Evolutionary conservation across 139 green algal genomes (phyloP).

Genomic region (Trebouxia sp.): DNA sequence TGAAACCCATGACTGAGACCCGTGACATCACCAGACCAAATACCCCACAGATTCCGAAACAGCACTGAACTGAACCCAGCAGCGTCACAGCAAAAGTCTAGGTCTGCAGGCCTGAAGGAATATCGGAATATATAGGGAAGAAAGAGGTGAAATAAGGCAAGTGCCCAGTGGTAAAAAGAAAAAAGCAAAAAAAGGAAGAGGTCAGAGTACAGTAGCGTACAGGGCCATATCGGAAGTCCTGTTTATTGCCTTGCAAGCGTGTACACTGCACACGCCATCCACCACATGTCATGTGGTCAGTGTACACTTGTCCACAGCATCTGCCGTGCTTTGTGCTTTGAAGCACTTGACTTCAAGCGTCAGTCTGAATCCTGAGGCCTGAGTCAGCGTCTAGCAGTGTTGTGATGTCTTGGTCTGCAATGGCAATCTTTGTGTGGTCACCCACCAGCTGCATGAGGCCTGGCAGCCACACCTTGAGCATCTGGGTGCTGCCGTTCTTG

Average conservation of each 20-base stretch:
- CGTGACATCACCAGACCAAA: too few relatives aligned
- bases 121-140: too few relatives aligned
- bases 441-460: slow-evolving; percentile 19
- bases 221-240: not conserved
- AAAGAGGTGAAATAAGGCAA: not conserved
- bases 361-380: slow-evolving; percentile 5
- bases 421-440: not conserved
- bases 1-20: too few relatives aligned
- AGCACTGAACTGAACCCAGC: too few relatives aligned
- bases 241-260: too few relatives aligned
- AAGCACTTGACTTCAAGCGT: not conserved
- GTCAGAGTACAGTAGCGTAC: slow-evolving; percentile 1
- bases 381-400: not conserved
- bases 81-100: too few relatives aligned
- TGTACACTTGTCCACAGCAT: not conserved
- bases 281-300: too few relatives aligned
- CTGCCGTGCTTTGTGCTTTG: not conserved
- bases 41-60: too few relatives aligned
- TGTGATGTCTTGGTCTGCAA: not conserved
- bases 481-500: slow-evolving; percentile 9
- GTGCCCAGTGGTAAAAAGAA: not conserved
- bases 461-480: slow-evolving; percentile 14
- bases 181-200: not conserved
- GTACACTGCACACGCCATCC: too few relatives aligned
- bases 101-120: too few relatives aligned